A percentile compares a stretch with the other conserved stretches of the same genome.
phyloP scores from a whole-genome alignment of 768 basidiomycete genomes.

The Boletus reticuloceps region DNA sequence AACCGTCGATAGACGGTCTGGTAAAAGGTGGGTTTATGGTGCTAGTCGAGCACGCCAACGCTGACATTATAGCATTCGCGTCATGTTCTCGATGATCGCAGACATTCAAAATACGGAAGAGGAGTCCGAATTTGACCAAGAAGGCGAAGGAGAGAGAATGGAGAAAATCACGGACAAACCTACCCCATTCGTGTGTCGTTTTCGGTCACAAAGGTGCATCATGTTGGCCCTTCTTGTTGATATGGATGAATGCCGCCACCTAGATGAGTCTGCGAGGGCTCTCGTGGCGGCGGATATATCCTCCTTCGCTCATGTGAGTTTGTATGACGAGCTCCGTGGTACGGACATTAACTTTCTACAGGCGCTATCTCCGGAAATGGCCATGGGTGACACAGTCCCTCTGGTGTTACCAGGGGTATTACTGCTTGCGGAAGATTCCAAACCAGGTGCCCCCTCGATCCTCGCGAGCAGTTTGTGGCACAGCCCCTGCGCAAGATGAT shows the following conservation, averaged over 20 bases:
- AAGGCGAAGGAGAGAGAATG: no score
- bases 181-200: no score
- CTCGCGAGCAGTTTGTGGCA: slow-evolving; percentile 81
- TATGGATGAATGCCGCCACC: slow-evolving; percentile 58
- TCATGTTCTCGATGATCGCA: no score
- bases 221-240: slow-evolving; percentile 62
- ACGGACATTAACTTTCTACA: slow-evolving; percentile 10
- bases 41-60: no score
- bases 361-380: slow-evolving; percentile 42
- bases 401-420: slow-evolving; percentile 59
- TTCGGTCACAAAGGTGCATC: no score
- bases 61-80: no score
- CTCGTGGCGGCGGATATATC: slow-evolving; percentile 59
- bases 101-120: no score
- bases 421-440: slow-evolving; percentile 56
- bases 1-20: no score
- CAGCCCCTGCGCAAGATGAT: no score
- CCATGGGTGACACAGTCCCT: slow-evolving; percentile 35
- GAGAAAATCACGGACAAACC: no score
- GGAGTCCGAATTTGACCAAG: no score
- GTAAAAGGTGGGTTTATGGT: no score
- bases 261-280: slow-evolving; percentile 54
- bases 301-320: slow-evolving; percentile 58
- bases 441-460: slow-evolving; percentile 59
- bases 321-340: not conserved